Percentiles rank a stretch among this genome's conserved stretches.
phyloP scores from a whole-genome alignment of 139 green algal species.

The Coccomyxa sp. region DNA sequence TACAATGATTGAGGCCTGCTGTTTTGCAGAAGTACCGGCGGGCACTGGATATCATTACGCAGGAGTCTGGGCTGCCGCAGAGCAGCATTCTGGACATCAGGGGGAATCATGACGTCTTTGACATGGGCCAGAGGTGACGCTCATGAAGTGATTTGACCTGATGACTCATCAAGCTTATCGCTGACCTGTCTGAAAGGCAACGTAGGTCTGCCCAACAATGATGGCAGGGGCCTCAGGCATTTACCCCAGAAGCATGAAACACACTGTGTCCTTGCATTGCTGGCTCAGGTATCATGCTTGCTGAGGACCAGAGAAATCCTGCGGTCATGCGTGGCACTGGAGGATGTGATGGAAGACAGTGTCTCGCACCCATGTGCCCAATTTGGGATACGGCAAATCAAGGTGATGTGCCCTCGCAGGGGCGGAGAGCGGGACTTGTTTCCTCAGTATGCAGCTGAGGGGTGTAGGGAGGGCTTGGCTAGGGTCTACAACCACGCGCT shows the following conservation, averaged over 20 bases:
- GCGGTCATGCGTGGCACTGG: no score
- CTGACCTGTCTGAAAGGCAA: not conserved
- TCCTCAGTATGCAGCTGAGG: conserved; percentile 20
- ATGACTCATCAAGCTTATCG: not conserved
- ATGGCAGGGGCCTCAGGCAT: no score
- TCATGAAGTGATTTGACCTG: not conserved
- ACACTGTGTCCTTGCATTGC: not conserved
- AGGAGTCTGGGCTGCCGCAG: conserved; percentile 21
- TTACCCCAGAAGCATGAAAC: no score
- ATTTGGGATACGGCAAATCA: no score
- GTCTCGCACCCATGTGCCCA: no score
- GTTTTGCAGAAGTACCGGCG: conserved; percentile 1
- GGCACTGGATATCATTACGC: not conserved
- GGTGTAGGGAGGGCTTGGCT: conserved; percentile 13
- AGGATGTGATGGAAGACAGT: no score
- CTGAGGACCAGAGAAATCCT: no score
- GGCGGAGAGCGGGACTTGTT: conserved; percentile 40
- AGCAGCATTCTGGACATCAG: conserved; percentile 46
- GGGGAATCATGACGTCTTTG: conserved; percentile 75
- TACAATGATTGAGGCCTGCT: not conserved
- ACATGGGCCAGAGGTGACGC: conserved; percentile 26
- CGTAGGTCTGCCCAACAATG: no score
- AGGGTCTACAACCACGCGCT: conserved; percentile 18
- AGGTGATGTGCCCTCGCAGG: no score
- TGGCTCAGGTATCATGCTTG: no score